These are phyloP conservation scores for Phyllostachys edulis DNA, from an alignment of 176 grass and related monocot genomes.

Conservation along the genomic window DNA sequence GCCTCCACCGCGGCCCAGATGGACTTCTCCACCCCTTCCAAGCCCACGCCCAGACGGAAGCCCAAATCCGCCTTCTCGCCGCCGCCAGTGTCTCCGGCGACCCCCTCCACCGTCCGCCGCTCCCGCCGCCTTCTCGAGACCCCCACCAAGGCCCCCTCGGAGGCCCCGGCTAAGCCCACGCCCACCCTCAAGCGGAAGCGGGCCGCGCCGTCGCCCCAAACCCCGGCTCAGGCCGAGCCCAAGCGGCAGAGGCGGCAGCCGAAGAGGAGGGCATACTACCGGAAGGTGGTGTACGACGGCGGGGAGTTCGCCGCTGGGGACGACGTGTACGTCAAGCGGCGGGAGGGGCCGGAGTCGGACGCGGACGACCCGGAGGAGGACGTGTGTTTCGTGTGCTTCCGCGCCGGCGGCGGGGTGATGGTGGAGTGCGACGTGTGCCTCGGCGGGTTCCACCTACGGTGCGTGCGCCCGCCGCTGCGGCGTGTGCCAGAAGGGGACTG, in stretches of 20 bases:
- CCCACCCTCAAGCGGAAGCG: conserved; percentile 38
- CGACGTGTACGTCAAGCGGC: conserved; percentile 85
- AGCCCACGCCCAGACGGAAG: conserved; percentile 36
- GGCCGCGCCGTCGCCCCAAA: conserved; percentile 38
- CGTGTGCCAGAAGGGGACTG: conserved; percentile 84
- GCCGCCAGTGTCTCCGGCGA: conserved; percentile 36
- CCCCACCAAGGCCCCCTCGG: conserved; percentile 17
- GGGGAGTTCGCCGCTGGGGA: conserved; percentile 68
- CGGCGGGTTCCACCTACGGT: conserved; percentile 81
- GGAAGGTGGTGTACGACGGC: conserved; percentile 69
- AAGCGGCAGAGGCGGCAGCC: conserved; percentile 42
- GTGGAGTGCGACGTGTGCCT: conserved; percentile 93
- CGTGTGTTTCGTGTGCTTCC: conserved; percentile 78
- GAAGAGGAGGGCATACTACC: conserved; percentile 50
- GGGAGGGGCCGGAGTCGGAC: conserved; percentile 61
- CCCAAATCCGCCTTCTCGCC: conserved; percentile 23
- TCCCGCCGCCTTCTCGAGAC: conserved; percentile 56
- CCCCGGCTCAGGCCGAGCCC: conserved; percentile 43
- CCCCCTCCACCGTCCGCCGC: conserved; percentile 44
- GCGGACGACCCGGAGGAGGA: conserved; percentile 64
- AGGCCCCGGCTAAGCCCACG: conserved; percentile 23
- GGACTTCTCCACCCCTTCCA: conserved; percentile 55
- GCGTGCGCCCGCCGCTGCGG: conserved; percentile 70
- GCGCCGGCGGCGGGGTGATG: conserved; percentile 54
- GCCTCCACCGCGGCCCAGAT: conserved; percentile 25